These are phyloP conservation scores for Quillaja saponaria DNA, from an alignment of 306 rosid genomes.

Conservation along the genomic window DNA sequence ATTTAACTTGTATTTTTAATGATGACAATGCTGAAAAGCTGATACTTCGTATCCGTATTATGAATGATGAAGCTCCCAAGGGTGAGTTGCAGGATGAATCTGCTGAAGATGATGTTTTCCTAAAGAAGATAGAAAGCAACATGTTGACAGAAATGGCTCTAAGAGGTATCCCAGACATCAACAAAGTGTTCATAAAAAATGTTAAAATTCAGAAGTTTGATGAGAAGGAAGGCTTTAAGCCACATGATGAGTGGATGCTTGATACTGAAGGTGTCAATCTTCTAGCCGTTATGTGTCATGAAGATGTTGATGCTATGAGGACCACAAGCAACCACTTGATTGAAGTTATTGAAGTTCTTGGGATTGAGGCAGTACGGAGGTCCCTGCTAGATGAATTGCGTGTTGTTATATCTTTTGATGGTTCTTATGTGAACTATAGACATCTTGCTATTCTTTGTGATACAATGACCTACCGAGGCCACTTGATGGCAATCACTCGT, in stretches of 20 bases:
- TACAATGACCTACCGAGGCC: slow-evolving; percentile 97
- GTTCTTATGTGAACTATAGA: slow-evolving; percentile 93
- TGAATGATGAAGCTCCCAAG: slow-evolving; percentile 95
- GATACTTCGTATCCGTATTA: slow-evolving; percentile 92
- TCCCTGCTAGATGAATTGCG: slow-evolving; percentile 86
- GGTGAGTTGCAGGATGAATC: slow-evolving; percentile 90
- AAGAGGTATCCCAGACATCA: slow-evolving; percentile 90
- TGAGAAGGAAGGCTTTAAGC: slow-evolving; percentile 75
- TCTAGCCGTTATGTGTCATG: slow-evolving; percentile 90
- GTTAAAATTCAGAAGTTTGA: slow-evolving; percentile 84
- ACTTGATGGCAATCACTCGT: slow-evolving; percentile 98
- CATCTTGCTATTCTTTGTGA: slow-evolving; percentile 98
- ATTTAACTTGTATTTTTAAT: slow-evolving; percentile 90
- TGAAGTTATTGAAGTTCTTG: slow-evolving; percentile 96
- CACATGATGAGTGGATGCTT: slow-evolving; percentile 96
- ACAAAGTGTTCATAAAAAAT: slow-evolving; percentile 87
- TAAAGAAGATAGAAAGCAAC: slow-evolving; percentile 94
- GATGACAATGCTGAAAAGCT: slow-evolving; percentile 97
- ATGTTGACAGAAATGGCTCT: slow-evolving; percentile 99
- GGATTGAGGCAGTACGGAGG: slow-evolving; percentile 95
- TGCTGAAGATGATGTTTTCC: slow-evolving; percentile 95
- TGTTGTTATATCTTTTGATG: slow-evolving; percentile 95
- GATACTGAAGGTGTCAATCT: slow-evolving; percentile 99
- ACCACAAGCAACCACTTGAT: slow-evolving; percentile 96
- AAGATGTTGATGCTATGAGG: slow-evolving; percentile 85